A percentile compares a stretch with the other conserved stretches of the same genome.
Evolutionary conservation across 2,329 filamentous ascomycete genomes (phyloP).

Genomic region (Sporothrix variecibatus): DNA sequence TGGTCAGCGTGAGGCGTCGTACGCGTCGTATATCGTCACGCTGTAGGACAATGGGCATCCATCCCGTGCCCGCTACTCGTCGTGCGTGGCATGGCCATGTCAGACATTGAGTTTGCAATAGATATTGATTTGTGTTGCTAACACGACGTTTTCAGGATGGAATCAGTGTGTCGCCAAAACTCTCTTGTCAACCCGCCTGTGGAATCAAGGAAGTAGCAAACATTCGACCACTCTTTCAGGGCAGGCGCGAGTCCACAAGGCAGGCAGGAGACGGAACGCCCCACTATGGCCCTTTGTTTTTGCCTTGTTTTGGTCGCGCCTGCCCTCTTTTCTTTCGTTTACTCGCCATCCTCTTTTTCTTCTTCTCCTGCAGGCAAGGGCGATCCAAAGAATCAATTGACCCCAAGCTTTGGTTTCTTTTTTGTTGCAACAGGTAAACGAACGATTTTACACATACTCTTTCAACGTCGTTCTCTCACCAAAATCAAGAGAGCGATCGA

Average conservation of each 20-base stretch:
- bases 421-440: background rate
- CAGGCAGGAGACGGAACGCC: background rate
- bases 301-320: background rate
- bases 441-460: background rate
- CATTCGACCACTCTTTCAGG: background rate
- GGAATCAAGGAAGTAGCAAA: background rate
- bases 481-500: slow-evolving; percentile 6
- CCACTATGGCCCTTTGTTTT: background rate
- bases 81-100: background rate
- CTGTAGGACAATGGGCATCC: background rate
- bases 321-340: background rate
- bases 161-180: background rate
- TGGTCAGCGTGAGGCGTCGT: background rate
- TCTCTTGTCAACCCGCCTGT: background rate
- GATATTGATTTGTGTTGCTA: background rate
- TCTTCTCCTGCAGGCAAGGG: background rate
- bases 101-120: background rate
- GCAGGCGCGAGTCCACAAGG: background rate
- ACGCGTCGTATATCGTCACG: background rate
- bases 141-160: background rate
- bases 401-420: background rate
- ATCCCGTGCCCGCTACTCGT: background rate
- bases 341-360: background rate
- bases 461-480: background rate
- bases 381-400: slow-evolving; percentile 1